Evolutionary conservation across 495 filamentous ascomycete genomes (phyloP), one percentile per base, ranked within the genome.

Genomic region (Ramalina peruviana): DNA sequence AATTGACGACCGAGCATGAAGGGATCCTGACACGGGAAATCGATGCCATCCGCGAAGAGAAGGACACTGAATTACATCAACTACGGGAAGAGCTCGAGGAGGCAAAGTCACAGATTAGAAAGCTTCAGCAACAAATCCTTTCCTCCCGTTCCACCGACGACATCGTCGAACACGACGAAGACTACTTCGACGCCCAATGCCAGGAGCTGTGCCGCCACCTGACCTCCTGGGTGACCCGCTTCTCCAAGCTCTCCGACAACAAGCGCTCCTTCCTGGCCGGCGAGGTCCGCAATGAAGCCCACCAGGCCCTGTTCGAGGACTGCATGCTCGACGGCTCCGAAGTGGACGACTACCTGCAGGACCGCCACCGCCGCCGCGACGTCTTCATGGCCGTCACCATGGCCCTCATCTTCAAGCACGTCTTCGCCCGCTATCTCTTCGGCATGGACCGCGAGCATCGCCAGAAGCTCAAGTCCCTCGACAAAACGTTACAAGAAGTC

Each of bases 381-480:
- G 83, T 96, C 33, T 93, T 97, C 69, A 94, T 95, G 85, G 88
- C 86, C 21, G 85, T 97, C 56, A 82, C 88, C 54, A 97, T 96
- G 88, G 88, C 81, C 40, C 94, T 98, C 86, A 79, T 97, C 36
- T 96, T 88, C 87, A 90, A 97, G 62, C 94, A 85, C 59, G 81
- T 98, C 61, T 98, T 98, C 65, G 94, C 88, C 11, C 82, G 93
- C 49, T 98, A 97, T 61, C 79, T 98, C 36, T 97, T 98, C 60
- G 92, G 93, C 54, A 92, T 97, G 86, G 90, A 96, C 66, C 77
- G 88, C 46, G 92, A 95, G 61, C 89, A 98, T 61, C 83, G 93
- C 23, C 89, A 97, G 65, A 95, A 94, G 60, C 83, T 98, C 60
- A 94, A 97, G 67, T 77, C 78, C 7, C 78, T 97, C 15, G 92